Percentiles rank a stretch among this genome's conserved stretches.
Evolutionary conservation across 2,329 filamentous ascomycete genomes (phyloP).

Genomic region (Phoma sp.): DNA sequence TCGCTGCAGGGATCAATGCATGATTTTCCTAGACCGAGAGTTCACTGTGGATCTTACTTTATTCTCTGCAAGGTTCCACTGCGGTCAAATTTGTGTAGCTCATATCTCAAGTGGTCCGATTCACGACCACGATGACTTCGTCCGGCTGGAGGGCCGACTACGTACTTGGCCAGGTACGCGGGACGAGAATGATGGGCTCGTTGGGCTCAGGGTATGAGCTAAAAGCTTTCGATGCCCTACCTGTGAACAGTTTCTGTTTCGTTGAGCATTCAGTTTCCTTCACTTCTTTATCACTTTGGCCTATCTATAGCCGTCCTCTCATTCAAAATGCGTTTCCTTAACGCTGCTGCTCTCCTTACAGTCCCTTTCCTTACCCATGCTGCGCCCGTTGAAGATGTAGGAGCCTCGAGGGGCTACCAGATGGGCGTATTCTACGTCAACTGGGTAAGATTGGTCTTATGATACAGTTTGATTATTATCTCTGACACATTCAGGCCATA

Average conservation of each 20-base stretch:
- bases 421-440: constrained; percentile 75
- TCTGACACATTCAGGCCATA: constrained; percentile 64
- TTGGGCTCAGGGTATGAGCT: not conserved
- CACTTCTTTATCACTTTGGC: constrained; percentile 12
- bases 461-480: not conserved
- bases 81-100: constrained; percentile 7
- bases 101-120: not conserved
- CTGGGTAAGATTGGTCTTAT: constrained; percentile 52
- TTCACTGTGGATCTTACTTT: constrained; percentile 4
- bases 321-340: constrained; percentile 31
- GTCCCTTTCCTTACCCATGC: constrained; percentile 26
- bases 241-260: not conserved
- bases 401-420: constrained; percentile 55
- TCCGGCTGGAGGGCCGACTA: constrained; percentile 5
- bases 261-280: constrained; percentile 4
- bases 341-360: constrained; percentile 26
- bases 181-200: not conserved
- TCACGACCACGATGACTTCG: constrained; percentile 1
- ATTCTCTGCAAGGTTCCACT: constrained; percentile 10
- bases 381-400: constrained; percentile 13
- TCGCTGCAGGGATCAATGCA: not conserved
- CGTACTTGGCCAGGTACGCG: not conserved
- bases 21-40: not conserved
- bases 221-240: not conserved
- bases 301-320: constrained; percentile 28